These are phyloP conservation scores for Berkeleyomyces basicola DNA, from an alignment of 2,329 filamentous ascomycete genomes.

Conservation along the genomic window DNA sequence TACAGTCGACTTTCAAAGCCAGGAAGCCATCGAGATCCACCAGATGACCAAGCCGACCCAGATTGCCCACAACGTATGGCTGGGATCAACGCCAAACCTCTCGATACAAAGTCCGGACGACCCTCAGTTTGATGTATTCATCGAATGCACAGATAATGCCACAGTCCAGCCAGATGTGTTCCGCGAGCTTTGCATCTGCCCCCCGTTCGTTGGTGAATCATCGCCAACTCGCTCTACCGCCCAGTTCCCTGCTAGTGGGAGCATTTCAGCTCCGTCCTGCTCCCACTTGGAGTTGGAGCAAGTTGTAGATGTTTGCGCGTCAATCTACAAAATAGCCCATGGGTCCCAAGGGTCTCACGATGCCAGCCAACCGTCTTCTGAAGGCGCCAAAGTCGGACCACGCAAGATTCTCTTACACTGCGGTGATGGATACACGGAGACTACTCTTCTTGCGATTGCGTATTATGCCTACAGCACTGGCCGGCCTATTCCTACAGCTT, in stretches of 20 bases:
- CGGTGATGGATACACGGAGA: conserved; percentile 91
- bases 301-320: conserved; percentile 72
- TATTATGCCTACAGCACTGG: conserved; percentile 91
- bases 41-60: conserved; percentile 80
- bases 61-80: conserved; percentile 76
- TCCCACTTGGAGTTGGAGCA: conserved; percentile 69
- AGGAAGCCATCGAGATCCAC: conserved; percentile 85
- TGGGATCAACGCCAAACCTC: conserved; percentile 49
- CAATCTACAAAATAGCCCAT: conserved; percentile 74
- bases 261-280: conserved; percentile 70
- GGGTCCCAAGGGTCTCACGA: conserved; percentile 25
- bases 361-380: conserved; percentile 16
- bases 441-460: conserved; percentile 70
- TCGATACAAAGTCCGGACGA: conserved; percentile 46
- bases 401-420: conserved; percentile 80
- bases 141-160: conserved; percentile 79
- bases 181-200: conserved; percentile 19
- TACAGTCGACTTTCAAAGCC: conserved; percentile 75
- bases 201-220: neutral
- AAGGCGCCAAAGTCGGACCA: conserved; percentile 21
- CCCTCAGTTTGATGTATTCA: conserved; percentile 60
- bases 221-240: conserved; percentile 23
- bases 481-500: conserved; percentile 63
- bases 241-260: conserved; percentile 90
- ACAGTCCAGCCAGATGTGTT: conserved; percentile 55